Conservation (phyloP, 768 basidiomycete species). For the Dacryopinax primogenitus region DNA sequence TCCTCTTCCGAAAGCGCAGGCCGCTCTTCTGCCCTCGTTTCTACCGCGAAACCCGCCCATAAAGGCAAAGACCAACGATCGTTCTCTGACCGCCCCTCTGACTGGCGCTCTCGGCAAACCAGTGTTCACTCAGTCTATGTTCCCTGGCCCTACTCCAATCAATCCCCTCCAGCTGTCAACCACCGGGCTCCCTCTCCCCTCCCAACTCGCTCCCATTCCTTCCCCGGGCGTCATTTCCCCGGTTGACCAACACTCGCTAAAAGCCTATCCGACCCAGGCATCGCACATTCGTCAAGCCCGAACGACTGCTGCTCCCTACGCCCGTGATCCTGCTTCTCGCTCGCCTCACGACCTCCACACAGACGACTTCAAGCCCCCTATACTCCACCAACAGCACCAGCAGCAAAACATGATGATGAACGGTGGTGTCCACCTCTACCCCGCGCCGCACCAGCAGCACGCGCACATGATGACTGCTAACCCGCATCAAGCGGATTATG, state of each 20-base stretch:
- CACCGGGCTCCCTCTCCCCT: slow-evolving; percentile 28
- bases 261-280: slow-evolving; percentile 50
- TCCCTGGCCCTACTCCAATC: slow-evolving; percentile 32
- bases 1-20: slow-evolving; percentile 12
- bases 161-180: slow-evolving; percentile 31
- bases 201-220: slow-evolving; percentile 31
- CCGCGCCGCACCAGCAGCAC: slow-evolving; percentile 23
- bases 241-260: slow-evolving; percentile 60
- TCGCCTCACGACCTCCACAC: slow-evolving; percentile 45
- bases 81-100: slow-evolving; percentile 47
- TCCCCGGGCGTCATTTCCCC: slow-evolving; percentile 33
- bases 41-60: slow-evolving; percentile 63
- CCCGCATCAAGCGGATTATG: slow-evolving; percentile 46
- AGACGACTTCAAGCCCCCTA: slow-evolving; percentile 78
- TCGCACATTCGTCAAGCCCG: slow-evolving; percentile 60
- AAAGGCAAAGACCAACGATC: slow-evolving; percentile 35
- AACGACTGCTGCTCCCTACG: slow-evolving; percentile 70
- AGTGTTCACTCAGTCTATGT: slow-evolving; percentile 41
- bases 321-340: slow-evolving; percentile 60
- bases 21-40: slow-evolving; percentile 64
- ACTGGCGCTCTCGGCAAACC: slow-evolving; percentile 62
- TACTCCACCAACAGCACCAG: too few relatives aligned
- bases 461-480: slow-evolving; percentile 23
- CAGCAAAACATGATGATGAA: slow-evolving; percentile 4
- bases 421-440: slow-evolving; percentile 49